A percentile compares a stretch with the other conserved stretches of the same genome.
These are phyloP conservation scores for Rusavskia elegans DNA, from an alignment of 495 filamentous ascomycete species.

Conservation along the genomic window DNA sequence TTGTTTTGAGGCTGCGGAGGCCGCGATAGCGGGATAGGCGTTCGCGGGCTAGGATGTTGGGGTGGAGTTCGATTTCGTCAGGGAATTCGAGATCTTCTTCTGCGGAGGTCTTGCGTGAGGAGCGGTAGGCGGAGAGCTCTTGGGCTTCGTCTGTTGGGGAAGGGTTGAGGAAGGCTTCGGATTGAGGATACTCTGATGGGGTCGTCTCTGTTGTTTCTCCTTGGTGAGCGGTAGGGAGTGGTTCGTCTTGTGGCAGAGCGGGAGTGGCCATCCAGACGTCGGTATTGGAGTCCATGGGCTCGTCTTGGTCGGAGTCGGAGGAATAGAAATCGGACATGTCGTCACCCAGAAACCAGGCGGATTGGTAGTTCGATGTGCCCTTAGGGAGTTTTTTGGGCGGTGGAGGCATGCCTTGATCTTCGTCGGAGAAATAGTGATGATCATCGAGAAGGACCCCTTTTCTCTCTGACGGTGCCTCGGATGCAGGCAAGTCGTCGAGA, in stretches of 20 bases:
- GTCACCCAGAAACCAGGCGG: constrained; percentile 71
- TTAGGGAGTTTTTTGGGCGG: constrained; percentile 64
- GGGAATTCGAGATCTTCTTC: constrained; percentile 89
- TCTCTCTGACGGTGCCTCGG: constrained; percentile 35
- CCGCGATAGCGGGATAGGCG: constrained; percentile 74
- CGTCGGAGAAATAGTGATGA: constrained; percentile 95
- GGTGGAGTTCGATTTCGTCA: constrained; percentile 89
- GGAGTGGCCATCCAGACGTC: background rate
- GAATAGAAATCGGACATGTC: constrained; percentile 80
- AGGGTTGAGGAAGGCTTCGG: constrained; percentile 79
- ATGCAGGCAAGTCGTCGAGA: constrained; percentile 36
- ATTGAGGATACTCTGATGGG: constrained; percentile 74
- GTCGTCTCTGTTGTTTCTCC: constrained; percentile 54
- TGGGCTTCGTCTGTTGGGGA: constrained; percentile 74
- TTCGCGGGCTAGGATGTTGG: constrained; percentile 72
- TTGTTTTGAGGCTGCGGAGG: constrained; percentile 74
- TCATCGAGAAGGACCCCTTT: constrained; percentile 86
- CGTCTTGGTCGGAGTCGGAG: constrained; percentile 42
- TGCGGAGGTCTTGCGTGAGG: constrained; percentile 57
- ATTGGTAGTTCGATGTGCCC: constrained; percentile 86
- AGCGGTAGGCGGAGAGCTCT: constrained; percentile 63
- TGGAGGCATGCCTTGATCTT: constrained; percentile 47
- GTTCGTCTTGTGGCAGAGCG: constrained; percentile 21
- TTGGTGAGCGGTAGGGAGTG: constrained; percentile 26
- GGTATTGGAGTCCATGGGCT: constrained; percentile 24